Evolutionary conservation across 108 stramenopile genomes (phyloP), one percentile per base, ranked within the genome.

Genomic region (Fragilaria crotonensis): DNA sequence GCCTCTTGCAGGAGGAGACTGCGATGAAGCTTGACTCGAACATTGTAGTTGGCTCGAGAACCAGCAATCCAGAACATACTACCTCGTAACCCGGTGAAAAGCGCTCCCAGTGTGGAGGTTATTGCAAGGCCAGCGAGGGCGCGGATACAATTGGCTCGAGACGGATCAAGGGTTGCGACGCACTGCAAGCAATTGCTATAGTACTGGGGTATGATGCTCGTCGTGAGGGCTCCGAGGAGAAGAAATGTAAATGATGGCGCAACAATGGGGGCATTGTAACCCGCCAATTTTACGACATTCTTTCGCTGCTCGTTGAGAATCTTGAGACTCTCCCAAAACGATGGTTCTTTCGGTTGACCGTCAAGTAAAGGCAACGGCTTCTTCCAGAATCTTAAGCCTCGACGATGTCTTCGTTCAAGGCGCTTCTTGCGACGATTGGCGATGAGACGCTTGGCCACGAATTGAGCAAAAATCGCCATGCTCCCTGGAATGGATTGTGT

Each of bases 11-110:
- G 66, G 17, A 96, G 64, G 7, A 96, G 65, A 48, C 78, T 87
- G 18, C 84, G 82, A 75, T 92, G 87, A 26, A 92, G 70, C 52
- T 88, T 88, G 22, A 88, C 86, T 27, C 90, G 74, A 57, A 91
- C 80, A 52, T 91, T 91, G 71, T 87, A 91, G 54, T 88, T 88
- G 5, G 77, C 82, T 51, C 87, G 76, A 36, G 78, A 80, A 20
- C 87, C 90, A 30, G 86, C 90, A 49, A 92, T 84, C 90, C 90
- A 92, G 67, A 92, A 92, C 28, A 89, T 59, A 48, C 74, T 74
- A 26, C 87, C 90, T 25, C 90, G 70, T n/a, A 78, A 54, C 23
- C 90, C 90, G 25, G 87, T 87, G 57, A 92, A 89, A 5, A 86
- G 50, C 4, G 87, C 87, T 25, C 72, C 82, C 27, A 87, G 69